These are phyloP conservation scores for Cercospora zeae-maydis DNA, from an alignment of 2,329 filamentous ascomycete genomes.

Conservation along the genomic window DNA sequence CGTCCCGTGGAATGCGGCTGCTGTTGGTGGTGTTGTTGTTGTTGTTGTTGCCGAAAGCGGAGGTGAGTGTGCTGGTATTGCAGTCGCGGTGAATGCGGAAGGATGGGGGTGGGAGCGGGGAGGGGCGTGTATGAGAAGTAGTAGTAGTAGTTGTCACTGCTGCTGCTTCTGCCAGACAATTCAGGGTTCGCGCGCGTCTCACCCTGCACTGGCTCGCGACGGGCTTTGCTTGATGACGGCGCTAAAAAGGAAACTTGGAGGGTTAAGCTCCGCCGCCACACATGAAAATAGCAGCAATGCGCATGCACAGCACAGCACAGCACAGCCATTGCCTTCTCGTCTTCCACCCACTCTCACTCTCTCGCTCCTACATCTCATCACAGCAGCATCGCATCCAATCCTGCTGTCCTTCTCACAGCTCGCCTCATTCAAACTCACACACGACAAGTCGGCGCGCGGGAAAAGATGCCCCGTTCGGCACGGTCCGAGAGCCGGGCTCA, in stretches of 20 bases:
- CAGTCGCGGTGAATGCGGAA: background rate
- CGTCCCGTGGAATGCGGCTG: background rate
- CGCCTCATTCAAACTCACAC: background rate
- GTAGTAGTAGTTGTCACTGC: background rate
- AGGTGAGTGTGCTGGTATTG: background rate
- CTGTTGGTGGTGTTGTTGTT: background rate
- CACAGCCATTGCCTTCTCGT: background rate
- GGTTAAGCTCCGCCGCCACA: background rate
- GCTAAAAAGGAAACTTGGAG: background rate
- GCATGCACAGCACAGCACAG: background rate
- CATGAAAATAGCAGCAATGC: too few species aligned
- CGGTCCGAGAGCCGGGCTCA: background rate
- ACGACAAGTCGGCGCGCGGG: background rate
- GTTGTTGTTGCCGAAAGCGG: too few species aligned
- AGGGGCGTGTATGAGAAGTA: background rate
- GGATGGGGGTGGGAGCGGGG: background rate
- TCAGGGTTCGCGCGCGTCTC: background rate
- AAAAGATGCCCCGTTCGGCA: background rate
- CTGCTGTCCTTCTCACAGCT: background rate
- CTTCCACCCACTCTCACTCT: too few species aligned
- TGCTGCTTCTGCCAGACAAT: background rate
- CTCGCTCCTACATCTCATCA: too few species aligned
- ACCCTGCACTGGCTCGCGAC: background rate
- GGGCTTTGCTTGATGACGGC: too few species aligned
- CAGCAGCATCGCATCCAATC: background rate